Percentiles rank a stretch among this genome's conserved stretches.
Evolutionary conservation across 257 asterid genomes (phyloP).

Genomic region (Handroanthus guayacan): DNA sequence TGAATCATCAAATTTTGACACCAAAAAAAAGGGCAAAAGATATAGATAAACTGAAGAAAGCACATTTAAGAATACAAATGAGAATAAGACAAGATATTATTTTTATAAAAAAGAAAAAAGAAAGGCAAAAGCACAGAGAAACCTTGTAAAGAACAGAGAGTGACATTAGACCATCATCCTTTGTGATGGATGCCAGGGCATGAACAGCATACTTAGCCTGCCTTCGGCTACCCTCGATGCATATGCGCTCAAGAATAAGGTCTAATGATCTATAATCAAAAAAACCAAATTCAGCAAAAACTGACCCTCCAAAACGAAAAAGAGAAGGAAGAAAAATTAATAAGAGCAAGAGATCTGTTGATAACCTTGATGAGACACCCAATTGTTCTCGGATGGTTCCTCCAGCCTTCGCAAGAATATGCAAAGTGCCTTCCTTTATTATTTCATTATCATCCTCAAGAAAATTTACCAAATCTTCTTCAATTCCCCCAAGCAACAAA

Average conservation of each 20-base stretch:
- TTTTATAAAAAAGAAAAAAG: neutral
- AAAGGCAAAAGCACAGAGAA: slow-evolving; percentile 29
- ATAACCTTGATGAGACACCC: slow-evolving; percentile 93
- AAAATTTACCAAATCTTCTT: slow-evolving; percentile 81
- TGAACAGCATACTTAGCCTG: slow-evolving; percentile 99
- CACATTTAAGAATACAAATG: neutral
- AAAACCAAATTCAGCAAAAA: slow-evolving; percentile 37
- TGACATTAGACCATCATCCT: slow-evolving; percentile 99
- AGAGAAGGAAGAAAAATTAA: slow-evolving; percentile 8
- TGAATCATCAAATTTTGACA: slow-evolving; percentile 29
- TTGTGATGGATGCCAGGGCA: slow-evolving; percentile 96
- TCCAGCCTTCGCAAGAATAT: slow-evolving; percentile 98
- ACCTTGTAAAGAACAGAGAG: slow-evolving; percentile 99
- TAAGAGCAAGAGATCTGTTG: slow-evolving; percentile 3
- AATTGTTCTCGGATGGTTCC: slow-evolving; percentile 94
- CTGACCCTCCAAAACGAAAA: neutral
- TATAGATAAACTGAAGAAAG: slow-evolving; percentile 26
- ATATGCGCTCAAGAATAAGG: slow-evolving; percentile 96
- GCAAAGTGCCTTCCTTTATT: slow-evolving; percentile 95
- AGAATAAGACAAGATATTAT: slow-evolving; percentile 17
- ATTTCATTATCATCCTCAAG: slow-evolving; percentile 98
- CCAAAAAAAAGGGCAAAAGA: slow-evolving; percentile 26
- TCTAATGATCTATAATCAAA: slow-evolving; percentile 77
- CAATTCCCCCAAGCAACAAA: slow-evolving; percentile 81
- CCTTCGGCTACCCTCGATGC: slow-evolving; percentile 97